Percentiles rank a stretch among this genome's conserved stretches.
Evolutionary conservation across 352 stramenopile genomes (phyloP).

Genomic region (Blastocystis sp.): DNA sequence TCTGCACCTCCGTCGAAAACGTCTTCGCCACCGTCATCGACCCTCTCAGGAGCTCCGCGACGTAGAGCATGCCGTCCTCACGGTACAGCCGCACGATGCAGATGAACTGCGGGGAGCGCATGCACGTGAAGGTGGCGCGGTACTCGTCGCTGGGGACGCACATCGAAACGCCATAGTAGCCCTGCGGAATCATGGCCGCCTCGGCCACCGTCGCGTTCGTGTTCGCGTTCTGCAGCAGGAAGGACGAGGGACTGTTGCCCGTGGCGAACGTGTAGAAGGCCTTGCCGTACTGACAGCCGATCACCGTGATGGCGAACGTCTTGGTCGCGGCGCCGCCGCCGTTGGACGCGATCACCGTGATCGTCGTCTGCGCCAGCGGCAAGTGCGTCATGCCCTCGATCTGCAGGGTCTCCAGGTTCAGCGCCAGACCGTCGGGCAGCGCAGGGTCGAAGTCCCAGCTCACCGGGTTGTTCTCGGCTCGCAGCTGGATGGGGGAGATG

Average conservation of each 20-base stretch:
- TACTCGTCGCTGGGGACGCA: not conserved
- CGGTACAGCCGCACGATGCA: not conserved
- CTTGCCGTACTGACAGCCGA: slow-evolving; percentile 22
- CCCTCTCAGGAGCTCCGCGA: not conserved
- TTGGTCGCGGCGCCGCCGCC: not conserved
- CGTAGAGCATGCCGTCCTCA: not conserved
- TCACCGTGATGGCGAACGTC: slow-evolving; percentile 30
- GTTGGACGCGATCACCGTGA: slow-evolving; percentile 13
- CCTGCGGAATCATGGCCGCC: not conserved
- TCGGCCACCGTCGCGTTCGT: not conserved
- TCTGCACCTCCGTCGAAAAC: not conserved
- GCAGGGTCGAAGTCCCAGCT: not conserved
- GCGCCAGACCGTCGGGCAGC: not conserved
- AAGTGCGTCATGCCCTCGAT: not conserved
- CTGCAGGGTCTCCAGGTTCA: not conserved
- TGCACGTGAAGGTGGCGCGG: not conserved
- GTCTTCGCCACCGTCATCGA: not conserved
- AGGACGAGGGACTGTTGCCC: not conserved
- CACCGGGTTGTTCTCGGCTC: not conserved
- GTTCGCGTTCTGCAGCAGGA: not conserved
- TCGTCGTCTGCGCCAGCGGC: not conserved
- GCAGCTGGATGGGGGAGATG: not conserved
- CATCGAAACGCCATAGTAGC: not conserved
- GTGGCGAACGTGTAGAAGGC: not conserved
- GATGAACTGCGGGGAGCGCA: not conserved